Percentiles rank a stretch among this genome's conserved stretches.
Conservation (phyloP, 768 basidiomycete genomes). For the Tulasnella sp. region DNA sequence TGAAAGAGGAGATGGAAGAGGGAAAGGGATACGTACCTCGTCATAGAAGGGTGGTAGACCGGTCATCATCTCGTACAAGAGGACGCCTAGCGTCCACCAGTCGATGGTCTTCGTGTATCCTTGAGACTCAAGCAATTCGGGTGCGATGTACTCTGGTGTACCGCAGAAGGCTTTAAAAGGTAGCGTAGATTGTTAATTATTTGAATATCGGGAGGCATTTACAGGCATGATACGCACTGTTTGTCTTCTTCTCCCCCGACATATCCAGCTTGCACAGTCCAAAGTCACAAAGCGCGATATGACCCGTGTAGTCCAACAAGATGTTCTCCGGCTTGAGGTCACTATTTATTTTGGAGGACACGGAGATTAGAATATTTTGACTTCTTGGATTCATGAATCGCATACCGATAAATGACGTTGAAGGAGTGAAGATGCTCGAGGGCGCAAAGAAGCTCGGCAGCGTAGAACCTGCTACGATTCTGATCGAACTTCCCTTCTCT, state of each 20-base stretch:
- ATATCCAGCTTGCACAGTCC: conserved; percentile 95
- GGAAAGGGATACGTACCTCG: conserved; percentile 40
- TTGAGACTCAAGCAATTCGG: conserved; percentile 92
- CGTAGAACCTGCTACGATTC: conserved; percentile 88
- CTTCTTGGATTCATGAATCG: neutral
- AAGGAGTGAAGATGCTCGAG: conserved; percentile 94
- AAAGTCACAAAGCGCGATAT: conserved; percentile 97
- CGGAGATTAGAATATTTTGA: neutral
- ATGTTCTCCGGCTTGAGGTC: conserved; percentile 99
- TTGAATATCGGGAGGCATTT: neutral
- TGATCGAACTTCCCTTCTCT: conserved; percentile 95
- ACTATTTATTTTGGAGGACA: conserved; percentile 33
- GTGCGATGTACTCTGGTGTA: conserved; percentile 98
- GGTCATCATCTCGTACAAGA: conserved; percentile 96
- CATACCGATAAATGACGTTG: conserved; percentile 92
- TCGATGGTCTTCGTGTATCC: conserved; percentile 98
- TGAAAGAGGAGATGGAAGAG: neutral
- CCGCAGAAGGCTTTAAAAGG: conserved; percentile 78
- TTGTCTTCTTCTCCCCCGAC: conserved; percentile 95
- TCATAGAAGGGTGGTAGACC: conserved; percentile 98
- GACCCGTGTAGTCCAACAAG: conserved; percentile 90
- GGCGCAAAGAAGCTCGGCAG: conserved; percentile 91
- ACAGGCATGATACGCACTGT: conserved; percentile 51
- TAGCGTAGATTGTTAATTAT: conserved; percentile 3
- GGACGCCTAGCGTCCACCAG: conserved; percentile 98